A percentile compares a stretch with the other conserved stretches of the same genome.
Conservation (phyloP, 345 rosid species). For the Eucalyptus pauciflora region DNA sequence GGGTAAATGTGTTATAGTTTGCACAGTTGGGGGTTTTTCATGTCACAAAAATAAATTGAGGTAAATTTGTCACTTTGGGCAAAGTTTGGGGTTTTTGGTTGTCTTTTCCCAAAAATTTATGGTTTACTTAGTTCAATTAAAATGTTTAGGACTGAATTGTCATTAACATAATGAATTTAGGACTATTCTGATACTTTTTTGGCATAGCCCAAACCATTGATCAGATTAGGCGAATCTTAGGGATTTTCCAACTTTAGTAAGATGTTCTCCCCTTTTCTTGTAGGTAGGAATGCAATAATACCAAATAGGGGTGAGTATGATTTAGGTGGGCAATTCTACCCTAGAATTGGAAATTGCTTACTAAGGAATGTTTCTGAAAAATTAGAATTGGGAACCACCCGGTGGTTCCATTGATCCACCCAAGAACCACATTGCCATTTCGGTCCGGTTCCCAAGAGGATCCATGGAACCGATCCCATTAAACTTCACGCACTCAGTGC, state of each 20-base stretch:
- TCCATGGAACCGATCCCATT: too few species aligned
- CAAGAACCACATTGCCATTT: fast-evolving
- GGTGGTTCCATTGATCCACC: too few species aligned
- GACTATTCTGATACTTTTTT: too few species aligned
- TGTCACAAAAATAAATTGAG: too few species aligned
- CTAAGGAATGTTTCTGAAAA: fast-evolving
- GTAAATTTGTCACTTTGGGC: too few species aligned
- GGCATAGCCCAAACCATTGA: neutral
- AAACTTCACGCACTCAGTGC: fast-evolving
- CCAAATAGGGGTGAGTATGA: too few species aligned
- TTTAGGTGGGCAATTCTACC: fast-evolving
- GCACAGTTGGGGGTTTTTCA: too few species aligned
- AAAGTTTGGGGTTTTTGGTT: too few species aligned
- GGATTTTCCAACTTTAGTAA: neutral
- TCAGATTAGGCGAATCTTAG: neutral
- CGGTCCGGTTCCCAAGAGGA: fast-evolving
- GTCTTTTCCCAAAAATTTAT: too few species aligned
- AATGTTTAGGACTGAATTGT: fast-evolving
- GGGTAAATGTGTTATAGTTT: too few species aligned
- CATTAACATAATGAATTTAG: too few species aligned
- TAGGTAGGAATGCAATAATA: neutral
- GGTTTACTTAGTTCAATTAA: too few species aligned
- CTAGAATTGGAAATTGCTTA: fast-evolving
- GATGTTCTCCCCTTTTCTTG: neutral
- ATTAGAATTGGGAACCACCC: fast-evolving